These are phyloP conservation scores for Scheffersomyces illinoinensis DNA, from an alignment of 1,139 yeast genomes.

Conservation along the genomic window DNA sequence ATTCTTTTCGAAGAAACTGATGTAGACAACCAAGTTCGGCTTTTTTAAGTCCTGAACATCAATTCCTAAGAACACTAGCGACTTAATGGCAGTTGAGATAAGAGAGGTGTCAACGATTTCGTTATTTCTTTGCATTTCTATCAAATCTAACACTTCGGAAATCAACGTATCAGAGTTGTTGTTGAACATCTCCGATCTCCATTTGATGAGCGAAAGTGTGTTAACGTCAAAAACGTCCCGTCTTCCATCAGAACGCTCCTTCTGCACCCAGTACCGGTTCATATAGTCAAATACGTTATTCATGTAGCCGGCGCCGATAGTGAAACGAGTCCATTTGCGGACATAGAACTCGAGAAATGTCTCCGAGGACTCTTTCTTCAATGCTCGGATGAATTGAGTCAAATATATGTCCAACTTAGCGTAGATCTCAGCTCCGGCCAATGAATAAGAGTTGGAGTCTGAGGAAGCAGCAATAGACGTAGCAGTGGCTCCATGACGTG, in stretches of 20 bases:
- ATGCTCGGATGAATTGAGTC: conserved; percentile 54
- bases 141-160: conserved; percentile 70
- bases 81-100: conserved; percentile 75
- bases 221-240: conserved; percentile 88
- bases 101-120: conserved; percentile 69
- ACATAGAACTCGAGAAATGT: conserved; percentile 83
- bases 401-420: conserved; percentile 68
- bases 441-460: conserved; percentile 38
- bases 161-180: conserved; percentile 62
- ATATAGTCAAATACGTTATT: conserved; percentile 94
- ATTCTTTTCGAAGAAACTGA: conserved; percentile 72
- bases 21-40: conserved; percentile 79
- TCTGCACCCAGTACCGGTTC: conserved; percentile 97
- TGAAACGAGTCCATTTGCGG: conserved; percentile 82
- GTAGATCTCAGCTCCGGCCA: conserved; percentile 90
- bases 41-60: conserved; percentile 83
- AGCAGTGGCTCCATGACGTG: conserved; percentile 45
- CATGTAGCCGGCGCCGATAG: conserved; percentile 88
- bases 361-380: conserved; percentile 57
- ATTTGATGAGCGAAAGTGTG: conserved; percentile 80
- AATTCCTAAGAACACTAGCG: conserved; percentile 76
- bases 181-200: conserved; percentile 84
- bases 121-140: conserved; percentile 78
- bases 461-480: conserved; percentile 15
- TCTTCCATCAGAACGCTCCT: conserved; percentile 95